These are phyloP conservation scores for Neurospora discreta DNA, from an alignment of 495 filamentous ascomycete genomes.

Conservation along the genomic window DNA sequence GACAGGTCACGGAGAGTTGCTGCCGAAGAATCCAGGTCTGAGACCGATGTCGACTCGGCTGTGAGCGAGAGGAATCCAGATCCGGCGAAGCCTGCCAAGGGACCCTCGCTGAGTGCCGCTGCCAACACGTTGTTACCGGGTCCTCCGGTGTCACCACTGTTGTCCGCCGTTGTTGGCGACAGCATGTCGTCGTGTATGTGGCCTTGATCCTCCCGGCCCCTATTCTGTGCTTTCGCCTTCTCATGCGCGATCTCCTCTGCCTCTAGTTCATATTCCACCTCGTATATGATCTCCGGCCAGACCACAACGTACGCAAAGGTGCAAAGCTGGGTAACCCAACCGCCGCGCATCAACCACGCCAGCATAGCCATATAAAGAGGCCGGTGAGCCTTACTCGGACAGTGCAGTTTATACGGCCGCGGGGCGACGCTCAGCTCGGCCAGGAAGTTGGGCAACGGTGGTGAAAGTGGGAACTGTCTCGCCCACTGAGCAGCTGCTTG, in stretches of 20 bases:
- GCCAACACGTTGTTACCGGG: slow-evolving; percentile 1
- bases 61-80: slow-evolving; percentile 15
- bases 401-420: slow-evolving; percentile 66
- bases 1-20: slow-evolving; percentile 19
- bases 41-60: slow-evolving; percentile 4
- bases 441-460: slow-evolving; percentile 74
- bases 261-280: slow-evolving; percentile 46
- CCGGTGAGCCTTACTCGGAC: slow-evolving; percentile 82
- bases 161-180: slow-evolving; percentile 2
- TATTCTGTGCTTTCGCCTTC: slow-evolving; percentile 12
- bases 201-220: slow-evolving; percentile 1
- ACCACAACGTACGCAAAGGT: slow-evolving; percentile 75
- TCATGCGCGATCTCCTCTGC: slow-evolving; percentile 33
- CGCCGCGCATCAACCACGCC: slow-evolving; percentile 81
- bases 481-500: slow-evolving; percentile 63
- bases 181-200: neutral
- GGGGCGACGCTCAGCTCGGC: slow-evolving; percentile 64
- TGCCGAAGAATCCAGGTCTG: slow-evolving; percentile 4
- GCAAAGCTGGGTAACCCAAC: slow-evolving; percentile 85
- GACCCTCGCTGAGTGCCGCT: slow-evolving; percentile 11
- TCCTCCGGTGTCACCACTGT: slow-evolving; percentile 10
- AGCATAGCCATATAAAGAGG: slow-evolving; percentile 78
- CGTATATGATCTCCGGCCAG: slow-evolving; percentile 49
- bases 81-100: slow-evolving; percentile 12
- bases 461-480: slow-evolving; percentile 65